These are phyloP conservation scores for Handroanthus guayacan DNA, from an alignment of 257 asterid species.

Conservation along the genomic window DNA sequence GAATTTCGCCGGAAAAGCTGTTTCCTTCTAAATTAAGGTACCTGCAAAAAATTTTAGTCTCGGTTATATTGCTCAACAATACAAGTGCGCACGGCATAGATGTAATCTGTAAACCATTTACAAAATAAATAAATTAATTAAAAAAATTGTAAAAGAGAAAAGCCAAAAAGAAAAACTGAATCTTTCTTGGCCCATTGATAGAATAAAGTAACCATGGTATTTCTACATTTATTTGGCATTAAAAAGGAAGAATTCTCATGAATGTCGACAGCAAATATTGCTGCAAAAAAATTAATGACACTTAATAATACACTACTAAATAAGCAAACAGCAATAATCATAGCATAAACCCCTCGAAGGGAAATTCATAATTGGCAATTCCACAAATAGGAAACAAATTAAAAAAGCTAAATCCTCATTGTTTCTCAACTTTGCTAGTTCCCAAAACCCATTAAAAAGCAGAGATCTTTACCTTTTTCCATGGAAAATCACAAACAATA, in stretches of 20 bases:
- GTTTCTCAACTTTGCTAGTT: constrained; percentile 2
- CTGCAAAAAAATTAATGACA: constrained; percentile 31
- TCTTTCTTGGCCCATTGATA: neutral
- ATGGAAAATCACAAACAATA: neutral
- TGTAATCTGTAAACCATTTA: neutral
- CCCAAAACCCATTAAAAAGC: neutral
- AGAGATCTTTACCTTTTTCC: neutral
- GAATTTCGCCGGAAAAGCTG: constrained; percentile 67
- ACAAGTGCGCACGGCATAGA: neutral
- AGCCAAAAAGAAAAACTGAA: neutral
- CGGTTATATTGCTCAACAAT: neutral
- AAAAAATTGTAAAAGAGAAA: neutral
- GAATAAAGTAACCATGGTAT: constrained; percentile 7
- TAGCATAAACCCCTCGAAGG: constrained; percentile 28
- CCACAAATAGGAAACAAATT: neutral
- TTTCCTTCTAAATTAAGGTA: constrained; percentile 61
- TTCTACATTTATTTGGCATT: neutral
- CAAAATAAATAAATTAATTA: neutral
- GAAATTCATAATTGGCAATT: constrained; percentile 19
- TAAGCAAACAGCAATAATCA: constrained; percentile 4
- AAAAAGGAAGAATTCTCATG: constrained; percentile 27
- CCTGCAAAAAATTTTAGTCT: constrained; percentile 43
- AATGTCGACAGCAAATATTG: constrained; percentile 36
- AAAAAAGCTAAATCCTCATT: neutral
- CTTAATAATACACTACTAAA: constrained; percentile 22